Base-by-base conservation (phyloP, 306 rosid species). In the Glycyrrhiza uralensis region DNA sequence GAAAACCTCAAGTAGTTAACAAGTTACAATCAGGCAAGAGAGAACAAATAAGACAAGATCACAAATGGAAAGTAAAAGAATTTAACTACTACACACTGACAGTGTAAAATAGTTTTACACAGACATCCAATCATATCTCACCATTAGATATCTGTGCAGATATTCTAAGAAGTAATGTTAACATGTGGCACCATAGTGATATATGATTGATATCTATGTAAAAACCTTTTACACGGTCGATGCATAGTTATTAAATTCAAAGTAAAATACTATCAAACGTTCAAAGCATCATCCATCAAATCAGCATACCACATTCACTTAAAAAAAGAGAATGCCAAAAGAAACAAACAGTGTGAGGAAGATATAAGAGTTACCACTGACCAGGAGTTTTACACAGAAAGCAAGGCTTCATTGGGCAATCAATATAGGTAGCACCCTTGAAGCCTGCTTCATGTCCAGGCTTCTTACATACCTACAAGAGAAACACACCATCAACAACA, bases 341-440 rank as follows among this genome's bases (percentile, higher is more conserved):
- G n/a, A n/a, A 0, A 20, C 50, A 72, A 51, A 23, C 42, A 71
- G 4, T 11, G 33, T 18, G 9, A 66, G 17, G 26, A 57, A 30
- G 1, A 22, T 17, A 22, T 17, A 4, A 42, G 6, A 66, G 5
- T 62, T 74, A 29, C 5, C 6, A 24, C 67, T 5, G 12, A 93
- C 98, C 98, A 28, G 98, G 98, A 87, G 78, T 84, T 83, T 89
- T 93, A 64, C 98, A 93, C 17, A 93, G 94, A 83, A 90, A 93
- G 76, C 98, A 93, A n/a, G 98, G 98, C 74, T 90, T 93, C 98
- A 89, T 93, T 19, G 98, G 98, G 71, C 98, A 93, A 84, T 93
- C 98, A 76, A 93, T 85, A 46, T 93, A 93, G 1, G 97, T 93
- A 64, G 98, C 98, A 26, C 98, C 98, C 77, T 83, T 88, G 69